These are phyloP conservation scores for Mortierella sp. DNA, from an alignment of 371 early-diverging fungal species.

Conservation along the genomic window DNA sequence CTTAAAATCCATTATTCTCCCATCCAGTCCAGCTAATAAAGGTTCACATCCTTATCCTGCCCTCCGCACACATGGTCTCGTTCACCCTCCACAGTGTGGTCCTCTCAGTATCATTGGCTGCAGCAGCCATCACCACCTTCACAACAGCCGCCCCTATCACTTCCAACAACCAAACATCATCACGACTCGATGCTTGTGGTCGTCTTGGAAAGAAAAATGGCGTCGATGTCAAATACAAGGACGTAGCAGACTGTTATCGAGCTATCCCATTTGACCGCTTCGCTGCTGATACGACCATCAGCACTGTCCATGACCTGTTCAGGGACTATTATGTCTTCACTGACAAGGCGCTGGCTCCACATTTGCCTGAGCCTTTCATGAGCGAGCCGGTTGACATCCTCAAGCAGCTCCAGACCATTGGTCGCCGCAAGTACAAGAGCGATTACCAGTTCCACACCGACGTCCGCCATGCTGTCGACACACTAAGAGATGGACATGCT, in stretches of 20 bases:
- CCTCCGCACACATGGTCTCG: neutral
- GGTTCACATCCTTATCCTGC: neutral
- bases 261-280: neutral
- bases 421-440: neutral
- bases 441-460: constrained; percentile 23
- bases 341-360: neutral
- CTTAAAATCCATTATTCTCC: too few relatives aligned
- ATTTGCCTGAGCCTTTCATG: neutral
- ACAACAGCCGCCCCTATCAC: neutral
- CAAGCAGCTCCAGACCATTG: neutral
- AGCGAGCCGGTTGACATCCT: neutral
- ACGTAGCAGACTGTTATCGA: neutral
- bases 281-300: neutral
- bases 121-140: neutral
- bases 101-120: neutral
- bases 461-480: neutral
- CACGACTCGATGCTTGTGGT: neutral
- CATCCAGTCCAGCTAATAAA: neutral
- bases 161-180: too few relatives aligned
- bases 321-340: neutral
- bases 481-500: constrained; percentile 19
- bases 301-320: neutral
- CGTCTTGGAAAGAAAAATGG: neutral
- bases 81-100: neutral
- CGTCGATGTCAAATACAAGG: neutral